Evolutionary conservation across 805 yeast genomes (phyloP), one percentile per base, ranked within the genome.

Genomic region (Candida ortonii): DNA sequence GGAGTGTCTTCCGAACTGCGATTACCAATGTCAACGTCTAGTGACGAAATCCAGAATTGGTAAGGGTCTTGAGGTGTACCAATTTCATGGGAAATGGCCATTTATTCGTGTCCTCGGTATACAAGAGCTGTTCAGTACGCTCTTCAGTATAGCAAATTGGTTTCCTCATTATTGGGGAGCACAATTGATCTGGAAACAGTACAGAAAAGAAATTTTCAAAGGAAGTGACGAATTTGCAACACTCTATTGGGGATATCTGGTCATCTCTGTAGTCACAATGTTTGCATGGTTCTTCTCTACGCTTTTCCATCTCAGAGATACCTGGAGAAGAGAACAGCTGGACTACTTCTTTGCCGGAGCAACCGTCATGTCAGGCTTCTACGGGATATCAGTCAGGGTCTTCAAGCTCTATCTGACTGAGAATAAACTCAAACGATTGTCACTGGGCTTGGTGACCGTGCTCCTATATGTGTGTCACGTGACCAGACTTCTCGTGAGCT

Each of bases 81-180:
- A 93, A 57, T 93, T 86, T 62, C 96, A 93, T 59, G 98, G 98
- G 0, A 93, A 93, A 63, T 93, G 98, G 98, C 97, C 97, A 2
- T 93, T 93, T 52, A 43, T 67, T 12, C 69, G 98, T 31, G 53
- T 84, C 0, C 60, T 71, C n/a, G 95, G 95, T 0, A 65, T 83
- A 9, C 98, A 93, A 58, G 98, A 93, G 55, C 63, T 87, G 0
- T 84, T 80, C 16, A 81, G 94, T 10, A 78, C 84, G 1, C 14
- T 87, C 2, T 90, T 93, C 57, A 84, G 95, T n/a, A 49, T 84
- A 5, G 68, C 75, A 15, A 84, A 84, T 50, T 73, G 79, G 41
- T 38, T 78, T 10, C 85, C 90, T 2, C 90, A 86, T 53, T 74
- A 59, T 49, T 45, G 59, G 32, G 78, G 76, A 6, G 65, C 64